Evolutionary conservation across 495 filamentous ascomycete genomes (phyloP), one percentile per base, ranked within the genome.

Genomic region (Xylaria acuta): DNA sequence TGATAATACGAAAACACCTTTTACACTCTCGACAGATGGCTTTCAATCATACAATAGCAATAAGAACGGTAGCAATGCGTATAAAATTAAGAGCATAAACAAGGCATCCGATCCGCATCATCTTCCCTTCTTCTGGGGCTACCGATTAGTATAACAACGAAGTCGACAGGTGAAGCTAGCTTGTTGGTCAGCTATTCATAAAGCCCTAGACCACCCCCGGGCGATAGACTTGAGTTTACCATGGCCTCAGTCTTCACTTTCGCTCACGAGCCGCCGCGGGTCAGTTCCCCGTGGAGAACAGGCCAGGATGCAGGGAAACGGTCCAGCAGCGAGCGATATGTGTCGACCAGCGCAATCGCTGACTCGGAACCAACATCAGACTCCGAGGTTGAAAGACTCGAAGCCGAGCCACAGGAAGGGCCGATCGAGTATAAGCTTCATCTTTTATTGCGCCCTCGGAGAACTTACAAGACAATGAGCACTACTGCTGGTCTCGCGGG

Each of bases 161-260:
- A 58, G 49, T 7, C 63, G 18, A 56, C 34, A 51, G 18, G 18
- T 18, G 32, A n/a, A 49, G 34, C 30, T 9, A 54, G 2, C 14
- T 53, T 25, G 34, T 38, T 63, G 20, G 66, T 58, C 14, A 49
- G 32, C 47, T 20, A 70, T 32, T 64, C 51, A 40, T 41, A 45
- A 20, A 34, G 22, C 18, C 32, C 49, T 41, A 72, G 58, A 12
- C 58, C n/a, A 27, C n/a, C 36, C 47, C 12, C 22, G 27, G 58
- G 45, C 30, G 5, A 62, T 41, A 34, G 68, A 16, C n/a, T 30
- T 20, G 54, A 34, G 30, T 70, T 65, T 41, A 71, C n/a, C 59
- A 99, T 98, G 96, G 93, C 94, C 45, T 97, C 94, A 18, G 93
- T 99, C 70, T 99, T 99, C 81, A 97, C 95, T 0, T 99, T 92